Evolutionary conservation across 148 eudicot genomes (phyloP).

Genomic region (Persicaria tinctoria): DNA sequence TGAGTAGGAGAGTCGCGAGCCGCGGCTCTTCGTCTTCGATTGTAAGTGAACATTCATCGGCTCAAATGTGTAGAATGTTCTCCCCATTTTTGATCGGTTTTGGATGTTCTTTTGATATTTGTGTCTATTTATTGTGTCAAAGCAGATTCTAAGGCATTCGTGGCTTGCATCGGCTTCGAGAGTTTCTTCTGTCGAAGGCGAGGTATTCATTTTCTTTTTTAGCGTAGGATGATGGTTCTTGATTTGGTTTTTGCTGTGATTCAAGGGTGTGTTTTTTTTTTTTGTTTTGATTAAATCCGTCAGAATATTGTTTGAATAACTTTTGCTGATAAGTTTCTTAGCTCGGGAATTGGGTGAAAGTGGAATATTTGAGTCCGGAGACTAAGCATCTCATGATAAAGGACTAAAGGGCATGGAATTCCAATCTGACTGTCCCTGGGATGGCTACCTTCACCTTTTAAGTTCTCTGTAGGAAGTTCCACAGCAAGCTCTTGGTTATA

Average conservation of each 20-base stretch:
- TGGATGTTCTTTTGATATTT: background rate
- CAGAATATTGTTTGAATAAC: background rate
- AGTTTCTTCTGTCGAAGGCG: background rate
- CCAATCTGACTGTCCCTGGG: no score
- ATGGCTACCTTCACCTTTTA: no score
- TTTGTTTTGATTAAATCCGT: background rate
- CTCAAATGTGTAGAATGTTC: constrained; percentile 1
- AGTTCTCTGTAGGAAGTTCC: background rate
- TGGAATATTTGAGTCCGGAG: background rate
- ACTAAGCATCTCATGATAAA: background rate
- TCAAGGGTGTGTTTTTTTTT: background rate
- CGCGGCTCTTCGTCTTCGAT: constrained; percentile 17
- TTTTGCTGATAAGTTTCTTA: background rate
- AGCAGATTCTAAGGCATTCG: constrained; percentile 24
- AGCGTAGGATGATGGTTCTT: background rate
- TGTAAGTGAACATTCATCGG: constrained; percentile 15
- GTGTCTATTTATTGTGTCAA: background rate
- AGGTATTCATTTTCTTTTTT: background rate
- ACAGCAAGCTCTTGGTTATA: background rate
- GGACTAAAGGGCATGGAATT: background rate
- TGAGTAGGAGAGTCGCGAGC: constrained; percentile 19
- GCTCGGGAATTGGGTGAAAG: background rate
- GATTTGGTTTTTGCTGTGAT: constrained; percentile 1
- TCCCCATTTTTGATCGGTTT: background rate
- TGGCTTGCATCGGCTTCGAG: constrained; percentile 6